Evolutionary conservation across 768 basidiomycete genomes (phyloP), one percentile per base, ranked within the genome.

Genomic region (Galerina marginata): DNA sequence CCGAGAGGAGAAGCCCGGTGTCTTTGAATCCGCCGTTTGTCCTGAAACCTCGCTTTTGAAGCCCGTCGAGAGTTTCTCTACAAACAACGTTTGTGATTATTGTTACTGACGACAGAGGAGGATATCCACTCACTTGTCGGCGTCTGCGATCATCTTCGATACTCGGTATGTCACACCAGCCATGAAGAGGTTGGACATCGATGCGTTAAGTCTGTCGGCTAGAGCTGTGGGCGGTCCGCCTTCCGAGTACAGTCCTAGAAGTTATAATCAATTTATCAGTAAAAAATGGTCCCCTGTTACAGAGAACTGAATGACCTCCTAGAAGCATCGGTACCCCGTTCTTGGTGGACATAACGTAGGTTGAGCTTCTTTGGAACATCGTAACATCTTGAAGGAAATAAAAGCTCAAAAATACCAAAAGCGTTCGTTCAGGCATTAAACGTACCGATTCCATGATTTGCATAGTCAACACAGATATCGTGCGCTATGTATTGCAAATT

Each of bases 11-110:
- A 59, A 85, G 78, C 0, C 89, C 89, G 0, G 81, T 74, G 26
- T 75, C 83, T 11, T 85, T 80, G 37, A 75, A 76, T 6, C 88
- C 89, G 6, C 70, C 63, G 52, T 81, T 83, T 15, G 78, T 66
- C 54, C 79, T 81, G 76, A 90, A 92, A 6, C 90, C 90, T 5
- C 77, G 77, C 59, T 78, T 79, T 33, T 79, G 73, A 12, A 92
- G 77, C 9, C 80, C 86, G 3, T 88, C 83, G 1, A 90, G 77
- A 6, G 63, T 52, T 4, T 71, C 71, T 50, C 74, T 75, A 39
- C 23, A 47, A 11, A 15, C 15, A 9, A 29, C n/a, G 6, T 3
- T 3, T 52, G 20, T 25, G 25, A 10, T 23, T 9, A 7, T 42
- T 26, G 16, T 37, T n/a, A 23, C 6, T 15, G 42, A 14, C 10